These are phyloP conservation scores for Fraxinus cuspidata DNA, from an alignment of 257 asterid species.

Conservation along the genomic window DNA sequence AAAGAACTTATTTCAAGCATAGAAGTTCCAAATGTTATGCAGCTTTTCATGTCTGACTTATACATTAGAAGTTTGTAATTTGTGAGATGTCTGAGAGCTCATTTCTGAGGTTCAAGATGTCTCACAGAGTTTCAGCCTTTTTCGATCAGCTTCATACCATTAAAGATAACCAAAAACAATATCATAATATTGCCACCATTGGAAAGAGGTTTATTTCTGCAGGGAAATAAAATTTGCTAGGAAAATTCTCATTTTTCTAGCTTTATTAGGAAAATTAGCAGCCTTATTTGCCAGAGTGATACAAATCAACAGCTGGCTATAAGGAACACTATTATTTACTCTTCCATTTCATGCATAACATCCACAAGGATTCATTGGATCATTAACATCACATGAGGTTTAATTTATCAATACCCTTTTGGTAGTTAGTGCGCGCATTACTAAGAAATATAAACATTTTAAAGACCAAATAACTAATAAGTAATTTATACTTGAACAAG, in stretches of 20 bases:
- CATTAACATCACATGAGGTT: neutral
- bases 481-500: constrained; percentile 22
- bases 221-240: no score
- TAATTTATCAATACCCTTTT: neutral
- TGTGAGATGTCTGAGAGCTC: neutral
- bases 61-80: neutral
- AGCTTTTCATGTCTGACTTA: neutral
- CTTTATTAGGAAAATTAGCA: neutral
- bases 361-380: constrained; percentile 6
- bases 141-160: neutral
- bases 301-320: neutral
- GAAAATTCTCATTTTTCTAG: neutral
- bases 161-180: neutral
- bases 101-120: neutral
- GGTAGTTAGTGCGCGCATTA: neutral
- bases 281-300: neutral
- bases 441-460: constrained; percentile 19
- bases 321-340: constrained; percentile 3
- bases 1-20: neutral
- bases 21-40: no score
- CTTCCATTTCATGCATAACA: constrained; percentile 5
- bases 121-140: neutral
- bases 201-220: neutral
- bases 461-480: constrained; percentile 22
- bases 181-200: neutral